Evolutionary conservation across 2,329 filamentous ascomycete species (phyloP).

Genomic region (Trichoderma guizhouense): DNA sequence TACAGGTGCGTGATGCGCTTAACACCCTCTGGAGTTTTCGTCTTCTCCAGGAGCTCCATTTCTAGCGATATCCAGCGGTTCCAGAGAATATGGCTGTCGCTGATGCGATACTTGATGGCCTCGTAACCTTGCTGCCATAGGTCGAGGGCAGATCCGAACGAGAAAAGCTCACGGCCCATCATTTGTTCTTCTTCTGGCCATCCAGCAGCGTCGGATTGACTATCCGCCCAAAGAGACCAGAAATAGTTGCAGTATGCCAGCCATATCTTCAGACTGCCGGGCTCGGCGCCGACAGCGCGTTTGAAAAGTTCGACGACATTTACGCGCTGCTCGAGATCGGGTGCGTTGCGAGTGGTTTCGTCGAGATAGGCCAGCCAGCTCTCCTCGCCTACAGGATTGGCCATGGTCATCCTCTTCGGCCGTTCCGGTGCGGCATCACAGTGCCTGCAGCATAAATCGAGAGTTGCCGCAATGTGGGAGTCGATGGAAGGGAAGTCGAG

Average conservation of each 20-base stretch:
- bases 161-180: slow-evolving; percentile 69
- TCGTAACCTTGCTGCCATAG: slow-evolving; percentile 71
- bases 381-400: slow-evolving; percentile 67
- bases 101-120: slow-evolving; percentile 68
- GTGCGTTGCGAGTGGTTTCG: slow-evolving; percentile 61
- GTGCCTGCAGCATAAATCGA: not conserved
- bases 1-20: slow-evolving; percentile 67
- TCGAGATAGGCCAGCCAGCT: slow-evolving; percentile 75
- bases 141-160: slow-evolving; percentile 61
- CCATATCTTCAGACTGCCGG: slow-evolving; percentile 72
- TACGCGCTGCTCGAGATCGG: slow-evolving; percentile 64
- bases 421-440: slow-evolving; percentile 27
- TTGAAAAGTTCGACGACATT: slow-evolving; percentile 70
- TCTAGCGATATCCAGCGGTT: slow-evolving; percentile 72
- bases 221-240: slow-evolving; percentile 65
- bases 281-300: slow-evolving; percentile 66
- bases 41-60: slow-evolving; percentile 61
- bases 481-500: not conserved
- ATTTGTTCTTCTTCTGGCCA: slow-evolving; percentile 67
- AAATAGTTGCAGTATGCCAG: slow-evolving; percentile 75
- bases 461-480: not conserved
- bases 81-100: slow-evolving; percentile 77
- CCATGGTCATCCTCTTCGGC: slow-evolving; percentile 37
- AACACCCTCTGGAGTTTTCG: slow-evolving; percentile 54
- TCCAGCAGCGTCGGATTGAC: slow-evolving; percentile 50